phyloP scores from a whole-genome alignment of 2,329 filamentous ascomycete genomes.

The Aureobasidium melanogenum region DNA sequence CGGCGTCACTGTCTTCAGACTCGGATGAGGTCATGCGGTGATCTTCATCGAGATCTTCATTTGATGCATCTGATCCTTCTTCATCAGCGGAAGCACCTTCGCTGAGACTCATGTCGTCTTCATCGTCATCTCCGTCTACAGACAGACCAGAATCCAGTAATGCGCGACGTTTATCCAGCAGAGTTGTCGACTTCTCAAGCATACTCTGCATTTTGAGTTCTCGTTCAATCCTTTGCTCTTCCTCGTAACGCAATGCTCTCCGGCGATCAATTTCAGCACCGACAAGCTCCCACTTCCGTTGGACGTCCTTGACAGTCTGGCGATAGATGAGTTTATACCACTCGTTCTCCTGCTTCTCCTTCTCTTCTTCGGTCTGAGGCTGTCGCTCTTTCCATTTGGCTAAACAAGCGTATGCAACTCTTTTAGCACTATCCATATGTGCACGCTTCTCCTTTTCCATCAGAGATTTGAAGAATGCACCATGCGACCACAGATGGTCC shows the following conservation, averaged over 20 bases:
- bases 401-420: slow-evolving; percentile 66
- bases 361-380: slow-evolving; percentile 68
- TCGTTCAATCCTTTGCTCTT: slow-evolving; percentile 47
- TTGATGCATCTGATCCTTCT: slow-evolving; percentile 27
- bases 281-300: slow-evolving; percentile 52
- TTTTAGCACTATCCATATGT: slow-evolving; percentile 70
- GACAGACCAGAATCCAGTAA: slow-evolving; percentile 10
- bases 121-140: slow-evolving; percentile 23
- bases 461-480: slow-evolving; percentile 69
- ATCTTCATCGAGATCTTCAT: slow-evolving; percentile 32
- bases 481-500: slow-evolving; percentile 76
- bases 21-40: slow-evolving; percentile 55
- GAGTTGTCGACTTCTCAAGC: slow-evolving; percentile 61
- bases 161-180: slow-evolving; percentile 52
- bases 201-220: slow-evolving; percentile 63
- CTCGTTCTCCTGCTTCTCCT: slow-evolving; percentile 67
- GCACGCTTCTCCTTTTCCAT: slow-evolving; percentile 69
- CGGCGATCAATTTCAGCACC: slow-evolving; percentile 49
- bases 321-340: slow-evolving; percentile 60
- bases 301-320: slow-evolving; percentile 57
- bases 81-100: slow-evolving; percentile 26
- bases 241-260: slow-evolving; percentile 50
- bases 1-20: slow-evolving; percentile 50
- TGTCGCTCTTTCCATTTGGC: slow-evolving; percentile 67
- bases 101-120: slow-evolving; percentile 36